Percentiles rank a stretch among this genome's conserved stretches.
Evolutionary conservation across 1,284 basidiomycete species (phyloP).

Genomic region (Spongispora temasekensis): DNA sequence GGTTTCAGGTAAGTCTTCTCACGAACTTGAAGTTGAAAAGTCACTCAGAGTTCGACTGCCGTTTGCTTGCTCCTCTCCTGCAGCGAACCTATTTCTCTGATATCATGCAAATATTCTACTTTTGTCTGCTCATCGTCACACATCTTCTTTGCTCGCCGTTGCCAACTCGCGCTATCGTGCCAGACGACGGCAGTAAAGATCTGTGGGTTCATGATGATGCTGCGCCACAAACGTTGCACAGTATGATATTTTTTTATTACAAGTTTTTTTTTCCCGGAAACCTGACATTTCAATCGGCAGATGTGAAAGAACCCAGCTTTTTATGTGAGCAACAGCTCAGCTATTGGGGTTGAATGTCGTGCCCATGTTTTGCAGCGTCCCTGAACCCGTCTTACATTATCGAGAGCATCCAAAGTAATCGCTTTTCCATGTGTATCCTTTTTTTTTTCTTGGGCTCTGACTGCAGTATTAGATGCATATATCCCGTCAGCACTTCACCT

Average conservation of each 20-base stretch:
- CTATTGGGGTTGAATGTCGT: too few species aligned
- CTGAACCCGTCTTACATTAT: neutral
- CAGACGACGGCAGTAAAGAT: neutral
- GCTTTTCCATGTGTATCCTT: neutral
- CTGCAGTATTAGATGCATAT: neutral
- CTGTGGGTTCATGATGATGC: neutral
- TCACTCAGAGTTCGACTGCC: too few species aligned
- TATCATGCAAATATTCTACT: neutral
- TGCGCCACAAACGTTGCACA: too few species aligned
- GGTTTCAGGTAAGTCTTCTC: neutral
- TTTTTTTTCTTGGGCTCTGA: neutral
- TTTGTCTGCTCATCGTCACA: neutral
- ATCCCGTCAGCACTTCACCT: neutral
- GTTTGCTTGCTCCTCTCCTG: too few species aligned
- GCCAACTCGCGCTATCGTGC: neutral
- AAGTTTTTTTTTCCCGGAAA: neutral
- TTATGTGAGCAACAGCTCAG: slow-evolving; percentile 10
- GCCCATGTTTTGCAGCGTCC: neutral
- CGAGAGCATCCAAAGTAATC: neutral
- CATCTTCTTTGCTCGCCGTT: neutral
- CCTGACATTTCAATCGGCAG: neutral
- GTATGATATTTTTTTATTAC: neutral
- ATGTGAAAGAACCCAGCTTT: neutral
- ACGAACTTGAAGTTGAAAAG: neutral
- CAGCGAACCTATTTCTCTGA: too few species aligned